Conservation (phyloP, 1,139 yeast genomes). For the Neolecta irregularis region DNA sequence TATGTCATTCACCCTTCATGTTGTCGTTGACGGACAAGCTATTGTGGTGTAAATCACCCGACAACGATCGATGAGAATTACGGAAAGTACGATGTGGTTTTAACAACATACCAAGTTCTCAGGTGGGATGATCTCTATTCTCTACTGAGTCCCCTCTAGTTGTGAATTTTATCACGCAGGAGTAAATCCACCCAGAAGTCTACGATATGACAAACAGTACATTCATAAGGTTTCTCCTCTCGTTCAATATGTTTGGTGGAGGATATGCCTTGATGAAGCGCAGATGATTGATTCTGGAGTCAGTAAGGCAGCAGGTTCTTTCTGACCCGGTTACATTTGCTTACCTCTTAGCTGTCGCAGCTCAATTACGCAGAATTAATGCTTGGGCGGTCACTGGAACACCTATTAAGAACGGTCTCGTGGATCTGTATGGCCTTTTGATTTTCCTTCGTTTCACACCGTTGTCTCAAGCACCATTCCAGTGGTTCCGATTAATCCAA, state of each 20-base stretch:
- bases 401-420: conserved; percentile 52
- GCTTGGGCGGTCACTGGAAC: conserved; percentile 98
- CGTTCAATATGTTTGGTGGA: conserved; percentile 73
- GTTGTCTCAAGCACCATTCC: conserved; percentile 65
- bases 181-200: conserved; percentile 38
- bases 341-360: conserved; percentile 34
- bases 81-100: conserved; percentile 54
- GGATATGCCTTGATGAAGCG: conserved; percentile 82
- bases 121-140: conserved; percentile 41
- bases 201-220: conserved; percentile 32
- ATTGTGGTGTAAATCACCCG: conserved; percentile 14
- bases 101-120: conserved; percentile 59
- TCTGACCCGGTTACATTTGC: background rate
- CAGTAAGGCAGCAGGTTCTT: conserved; percentile 49
- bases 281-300: conserved; percentile 74
- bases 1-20: too few relatives aligned
- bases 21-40: too few relatives aligned
- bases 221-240: conserved; percentile 45
- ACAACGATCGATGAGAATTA: conserved; percentile 32
- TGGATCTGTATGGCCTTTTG: conserved; percentile 56
- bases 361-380: conserved; percentile 66
- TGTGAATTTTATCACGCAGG: conserved; percentile 43
- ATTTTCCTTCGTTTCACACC: conserved; percentile 48
- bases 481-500: conserved; percentile 23
- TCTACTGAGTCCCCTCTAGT: conserved; percentile 15